Evolutionary conservation across 805 yeast genomes (phyloP), one percentile per base, ranked within the genome.

Genomic region (Isabelozyma heimii): DNA sequence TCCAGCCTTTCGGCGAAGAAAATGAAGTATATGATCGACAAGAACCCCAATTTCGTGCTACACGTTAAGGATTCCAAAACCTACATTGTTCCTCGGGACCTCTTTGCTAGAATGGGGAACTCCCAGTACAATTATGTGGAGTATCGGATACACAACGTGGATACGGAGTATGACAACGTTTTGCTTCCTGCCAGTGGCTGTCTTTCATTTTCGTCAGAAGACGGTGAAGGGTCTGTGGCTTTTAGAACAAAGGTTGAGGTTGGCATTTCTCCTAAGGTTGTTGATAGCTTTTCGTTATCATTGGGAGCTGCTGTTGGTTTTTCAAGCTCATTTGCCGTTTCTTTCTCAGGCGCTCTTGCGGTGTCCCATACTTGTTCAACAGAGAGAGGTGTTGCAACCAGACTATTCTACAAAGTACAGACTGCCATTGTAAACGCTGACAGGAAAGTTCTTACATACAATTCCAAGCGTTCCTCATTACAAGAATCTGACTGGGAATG

Each of bases 291-390:
- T n/a, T 43, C 35, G 15, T 16, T 45, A 12, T 37, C 44, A 30
- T 39, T 44, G 41, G 48, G 49, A 5, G 38, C 33, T 12, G 50
- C 52, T 17, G 37, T 48, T 8, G 46, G 46, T 13, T 52, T 40
- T 35, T 16, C 45, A 3, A 17, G 44, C 6, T 42, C 47, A 3
- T 27, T 40, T 26, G 38, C 33, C 26, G 53, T 47, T 13, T 24
- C 52, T 12, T 46, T 28, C 16, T 14, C 55, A 3, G 44, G 50
- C 8, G 30, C 52, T 5, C 51, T 51, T 38, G n/a, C 52, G 2
- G 60, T 57, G 10, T 44, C 51, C 8, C 52, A 60, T 41, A 20
- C 54, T 12, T 64, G 69, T 46, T 40, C 44, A 17, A 47, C 60
- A 5, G 38, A 40, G n/a, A 45, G 52, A 8, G 59, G 62, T 9